Percentiles rank a stretch among this genome's conserved stretches.
Evolutionary conservation across 2,329 filamentous ascomycete genomes (phyloP).

Genomic region (Ambrosiella cleistominuta): DNA sequence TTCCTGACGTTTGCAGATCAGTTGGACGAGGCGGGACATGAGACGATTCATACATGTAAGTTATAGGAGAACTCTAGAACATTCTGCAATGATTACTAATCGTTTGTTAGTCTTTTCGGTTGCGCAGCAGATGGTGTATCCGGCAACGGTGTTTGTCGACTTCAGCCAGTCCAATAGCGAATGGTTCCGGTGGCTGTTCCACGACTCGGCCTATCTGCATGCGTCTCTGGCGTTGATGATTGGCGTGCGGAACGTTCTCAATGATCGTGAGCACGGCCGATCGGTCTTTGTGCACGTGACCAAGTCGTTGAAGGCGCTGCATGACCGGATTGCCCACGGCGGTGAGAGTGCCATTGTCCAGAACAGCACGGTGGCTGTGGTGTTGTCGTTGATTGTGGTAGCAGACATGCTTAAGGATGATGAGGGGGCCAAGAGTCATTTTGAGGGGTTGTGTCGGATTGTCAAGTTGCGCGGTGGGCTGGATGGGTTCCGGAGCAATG

Average conservation of each 20-base stretch:
- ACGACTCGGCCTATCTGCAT: slow-evolving; percentile 10
- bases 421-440: slow-evolving; percentile 9
- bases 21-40: slow-evolving; percentile 3
- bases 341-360: background rate
- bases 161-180: slow-evolving; percentile 9
- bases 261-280: slow-evolving; percentile 8
- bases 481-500: slow-evolving; percentile 10
- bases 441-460: slow-evolving; percentile 11
- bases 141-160: slow-evolving; percentile 11
- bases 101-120: slow-evolving; percentile 10
- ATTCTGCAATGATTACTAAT: background rate
- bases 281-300: slow-evolving; percentile 6
- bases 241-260: slow-evolving; percentile 12
- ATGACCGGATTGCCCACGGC: slow-evolving; percentile 5
- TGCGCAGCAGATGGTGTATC: slow-evolving; percentile 12
- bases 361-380: slow-evolving; percentile 10
- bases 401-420: slow-evolving; percentile 12
- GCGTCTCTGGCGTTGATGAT: slow-evolving; percentile 11
- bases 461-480: slow-evolving; percentile 11
- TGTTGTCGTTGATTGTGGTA: slow-evolving; percentile 11
- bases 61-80: background rate
- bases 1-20: slow-evolving; percentile 4
- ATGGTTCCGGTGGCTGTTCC: slow-evolving; percentile 11
- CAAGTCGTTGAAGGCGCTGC: slow-evolving; percentile 11
- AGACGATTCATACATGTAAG: slow-evolving; percentile 11